phyloP scores from a whole-genome alignment of 257 asterid genomes.

The Lycium ferocissimum region DNA sequence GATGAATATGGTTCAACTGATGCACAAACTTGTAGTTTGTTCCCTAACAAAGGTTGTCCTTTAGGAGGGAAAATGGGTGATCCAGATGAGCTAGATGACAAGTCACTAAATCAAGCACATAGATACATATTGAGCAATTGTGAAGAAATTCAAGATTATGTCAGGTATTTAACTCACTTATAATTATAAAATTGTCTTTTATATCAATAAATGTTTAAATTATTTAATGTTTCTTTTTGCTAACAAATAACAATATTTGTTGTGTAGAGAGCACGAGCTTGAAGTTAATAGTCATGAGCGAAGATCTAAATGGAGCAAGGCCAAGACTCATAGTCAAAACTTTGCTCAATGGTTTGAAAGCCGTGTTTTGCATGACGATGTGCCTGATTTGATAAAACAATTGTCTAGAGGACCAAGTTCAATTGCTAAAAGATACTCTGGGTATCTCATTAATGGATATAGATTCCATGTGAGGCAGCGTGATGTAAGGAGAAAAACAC shows the following conservation, averaged over 20 bases:
- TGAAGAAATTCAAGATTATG: not conserved
- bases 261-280: not conserved
- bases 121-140: not conserved
- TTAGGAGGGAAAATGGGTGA: not conserved
- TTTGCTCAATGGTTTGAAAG: not conserved
- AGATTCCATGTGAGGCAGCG: not conserved
- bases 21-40: not conserved
- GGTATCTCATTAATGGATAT: not conserved
- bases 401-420: not conserved
- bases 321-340: not conserved
- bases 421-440: not conserved
- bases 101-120: not conserved
- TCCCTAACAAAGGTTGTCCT: not conserved
- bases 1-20: not conserved
- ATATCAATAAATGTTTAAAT: no score
- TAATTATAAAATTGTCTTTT: not conserved
- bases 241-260: not conserved
- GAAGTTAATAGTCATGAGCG: not conserved
- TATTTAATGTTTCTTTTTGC: not conserved
- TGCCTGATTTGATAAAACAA: not conserved
- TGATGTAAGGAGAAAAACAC: not conserved
- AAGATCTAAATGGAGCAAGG: no score
- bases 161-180: not conserved
- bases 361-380: not conserved
- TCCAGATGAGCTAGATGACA: not conserved